A percentile compares a stretch with the other conserved stretches of the same genome.
Evolutionary conservation across 306 rosid species (phyloP).

Genomic region (Castanea sativa): DNA sequence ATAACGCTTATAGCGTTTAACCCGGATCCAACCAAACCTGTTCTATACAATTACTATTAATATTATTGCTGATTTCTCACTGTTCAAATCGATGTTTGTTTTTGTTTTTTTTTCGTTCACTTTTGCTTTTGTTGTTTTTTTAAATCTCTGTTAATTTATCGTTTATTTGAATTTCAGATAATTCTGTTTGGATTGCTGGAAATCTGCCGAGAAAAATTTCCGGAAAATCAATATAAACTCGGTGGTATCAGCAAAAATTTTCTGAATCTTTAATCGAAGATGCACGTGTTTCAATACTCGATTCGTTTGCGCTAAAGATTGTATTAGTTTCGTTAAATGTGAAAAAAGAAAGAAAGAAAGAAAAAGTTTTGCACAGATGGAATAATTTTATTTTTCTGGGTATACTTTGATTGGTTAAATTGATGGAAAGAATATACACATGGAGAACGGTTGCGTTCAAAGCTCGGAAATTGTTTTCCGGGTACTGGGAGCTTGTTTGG

Average conservation of each 20-base stretch:
- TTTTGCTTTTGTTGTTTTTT: neutral
- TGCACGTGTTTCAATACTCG: slow-evolving; percentile 26
- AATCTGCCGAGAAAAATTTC: slow-evolving; percentile 20
- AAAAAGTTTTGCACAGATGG: neutral
- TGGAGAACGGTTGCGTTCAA: slow-evolving; percentile 46
- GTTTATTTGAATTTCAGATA: slow-evolving; percentile 43
- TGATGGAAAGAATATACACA: slow-evolving; percentile 26
- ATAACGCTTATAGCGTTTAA: slow-evolving; percentile 10
- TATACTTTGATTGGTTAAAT: slow-evolving; percentile 13
- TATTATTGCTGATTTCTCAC: neutral
- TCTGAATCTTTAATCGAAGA: slow-evolving; percentile 16
- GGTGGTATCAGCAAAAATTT: slow-evolving; percentile 11
- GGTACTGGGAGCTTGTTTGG: slow-evolving; percentile 22
- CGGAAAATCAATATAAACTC: slow-evolving; percentile 22
- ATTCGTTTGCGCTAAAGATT: slow-evolving; percentile 21
- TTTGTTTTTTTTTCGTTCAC: neutral
- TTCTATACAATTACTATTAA: slow-evolving; percentile 3
- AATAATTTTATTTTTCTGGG: slow-evolving; percentile 2
- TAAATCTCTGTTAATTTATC: slow-evolving; percentile 15
- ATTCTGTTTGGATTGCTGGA: slow-evolving; percentile 33
- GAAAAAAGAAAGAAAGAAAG: neutral
- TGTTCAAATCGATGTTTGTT: slow-evolving; percentile 1
- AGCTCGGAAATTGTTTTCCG: slow-evolving; percentile 34
- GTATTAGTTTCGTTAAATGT: slow-evolving; percentile 25
- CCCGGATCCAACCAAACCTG: slow-evolving; percentile 41